phyloP scores from a whole-genome alignment of 148 eudicot genomes.

The Agrostemma githago region DNA sequence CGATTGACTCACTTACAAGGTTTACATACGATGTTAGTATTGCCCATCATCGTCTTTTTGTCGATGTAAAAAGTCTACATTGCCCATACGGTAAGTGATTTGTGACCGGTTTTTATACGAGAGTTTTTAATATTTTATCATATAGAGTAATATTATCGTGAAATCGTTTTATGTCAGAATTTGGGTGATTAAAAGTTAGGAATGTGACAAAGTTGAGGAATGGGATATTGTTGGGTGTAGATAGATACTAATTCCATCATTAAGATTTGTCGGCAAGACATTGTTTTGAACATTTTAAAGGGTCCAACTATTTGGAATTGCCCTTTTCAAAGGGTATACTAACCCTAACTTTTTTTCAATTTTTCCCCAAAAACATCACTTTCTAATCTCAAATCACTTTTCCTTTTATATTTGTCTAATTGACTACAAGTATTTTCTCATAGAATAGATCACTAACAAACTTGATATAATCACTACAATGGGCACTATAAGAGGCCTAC shows the following conservation, averaged over 20 bases:
- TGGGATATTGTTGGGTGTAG: constrained; percentile 3
- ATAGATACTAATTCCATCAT: background rate
- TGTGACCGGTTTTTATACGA: too few species aligned
- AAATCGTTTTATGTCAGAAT: too few species aligned
- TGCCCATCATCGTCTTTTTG: too few species aligned
- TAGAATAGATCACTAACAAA: background rate
- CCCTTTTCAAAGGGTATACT: background rate
- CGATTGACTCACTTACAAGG: too few species aligned
- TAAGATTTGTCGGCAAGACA: background rate
- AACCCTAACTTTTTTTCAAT: background rate
- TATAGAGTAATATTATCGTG: too few species aligned
- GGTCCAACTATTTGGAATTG: background rate
- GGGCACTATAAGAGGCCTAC: background rate
- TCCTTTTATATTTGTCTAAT: too few species aligned
- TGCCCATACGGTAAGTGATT: too few species aligned
- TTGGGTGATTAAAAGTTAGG: background rate
- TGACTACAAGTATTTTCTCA: too few species aligned
- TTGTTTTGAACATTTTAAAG: background rate
- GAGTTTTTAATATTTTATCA: too few species aligned
- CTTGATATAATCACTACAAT: background rate
- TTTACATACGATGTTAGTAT: too few species aligned
- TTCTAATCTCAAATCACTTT: too few species aligned
- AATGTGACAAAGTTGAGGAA: background rate
- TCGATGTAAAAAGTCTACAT: too few species aligned
- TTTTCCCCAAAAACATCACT: background rate